These are phyloP conservation scores for Fusarium sp. DNA, from an alignment of 2,329 filamentous ascomycete genomes.

Conservation along the genomic window DNA sequence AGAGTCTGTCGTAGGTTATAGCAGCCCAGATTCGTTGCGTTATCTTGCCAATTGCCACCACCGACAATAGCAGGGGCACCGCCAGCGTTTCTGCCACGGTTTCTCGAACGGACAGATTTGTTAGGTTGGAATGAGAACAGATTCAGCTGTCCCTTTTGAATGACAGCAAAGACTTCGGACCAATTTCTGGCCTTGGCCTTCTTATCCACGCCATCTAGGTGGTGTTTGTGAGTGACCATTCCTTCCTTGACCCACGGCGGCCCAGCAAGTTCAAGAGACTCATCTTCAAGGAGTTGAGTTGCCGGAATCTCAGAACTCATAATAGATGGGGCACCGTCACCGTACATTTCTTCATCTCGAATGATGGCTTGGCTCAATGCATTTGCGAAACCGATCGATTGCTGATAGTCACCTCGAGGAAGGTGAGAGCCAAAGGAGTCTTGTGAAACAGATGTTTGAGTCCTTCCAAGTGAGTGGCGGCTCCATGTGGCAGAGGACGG, in stretches of 20 bases:
- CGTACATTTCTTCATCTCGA: conserved; percentile 79
- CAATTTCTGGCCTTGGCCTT: conserved; percentile 94
- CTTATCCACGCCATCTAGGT: conserved; percentile 90
- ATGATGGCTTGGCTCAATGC: conserved; percentile 97
- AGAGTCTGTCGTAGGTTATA: conserved; percentile 93
- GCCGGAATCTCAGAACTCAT: conserved; percentile 70
- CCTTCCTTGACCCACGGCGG: conserved; percentile 99
- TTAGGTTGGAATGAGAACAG: conserved; percentile 92
- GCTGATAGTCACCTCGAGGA: conserved; percentile 85
- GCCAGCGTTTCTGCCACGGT: conserved; percentile 63
- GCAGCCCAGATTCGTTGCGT: conserved; percentile 87
- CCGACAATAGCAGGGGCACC: conserved; percentile 77
- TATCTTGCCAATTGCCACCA: conserved; percentile 98
- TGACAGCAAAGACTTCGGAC: conserved; percentile 94
- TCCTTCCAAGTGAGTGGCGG: conserved; percentile 90
- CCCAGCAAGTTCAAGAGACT: conserved; percentile 88
- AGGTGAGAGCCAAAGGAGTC: conserved; percentile 86
- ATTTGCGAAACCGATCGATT: conserved; percentile 97
- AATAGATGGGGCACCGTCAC: conserved; percentile 59
- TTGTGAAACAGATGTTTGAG: conserved; percentile 90
- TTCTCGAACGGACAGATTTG: conserved; percentile 79
- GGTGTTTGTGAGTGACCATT: conserved; percentile 94
- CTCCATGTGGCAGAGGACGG: conserved; percentile 94
- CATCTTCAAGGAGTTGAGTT: conserved; percentile 84
- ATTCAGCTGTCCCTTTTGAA: conserved; percentile 93